A percentile compares a stretch with the other conserved stretches of the same genome.
Evolutionary conservation across 257 asterid species (phyloP).

Genomic region (Solanum boliviense): DNA sequence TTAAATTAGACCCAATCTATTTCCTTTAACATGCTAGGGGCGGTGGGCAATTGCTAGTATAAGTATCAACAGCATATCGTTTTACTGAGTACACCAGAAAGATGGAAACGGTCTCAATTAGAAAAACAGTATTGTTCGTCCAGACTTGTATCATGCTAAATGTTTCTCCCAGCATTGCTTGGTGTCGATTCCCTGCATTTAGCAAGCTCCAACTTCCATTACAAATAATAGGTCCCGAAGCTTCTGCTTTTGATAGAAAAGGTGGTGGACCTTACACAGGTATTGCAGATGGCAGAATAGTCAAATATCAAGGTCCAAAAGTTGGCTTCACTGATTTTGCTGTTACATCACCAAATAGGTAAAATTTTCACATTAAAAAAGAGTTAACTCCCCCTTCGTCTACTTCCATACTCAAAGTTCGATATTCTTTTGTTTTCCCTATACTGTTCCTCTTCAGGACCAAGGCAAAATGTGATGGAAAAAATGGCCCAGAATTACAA

Average conservation of each 20-base stretch:
- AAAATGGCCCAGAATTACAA: not conserved
- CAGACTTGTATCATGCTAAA: not conserved
- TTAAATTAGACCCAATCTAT: not conserved
- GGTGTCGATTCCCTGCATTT: not conserved
- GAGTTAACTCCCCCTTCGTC: not conserved
- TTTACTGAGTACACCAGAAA: not conserved
- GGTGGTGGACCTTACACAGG: conserved; percentile 32
- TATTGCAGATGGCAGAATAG: conserved; percentile 40
- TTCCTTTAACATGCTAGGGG: not conserved
- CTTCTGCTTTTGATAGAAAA: conserved; percentile 19
- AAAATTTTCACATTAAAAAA: not conserved
- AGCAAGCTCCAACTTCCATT: not conserved
- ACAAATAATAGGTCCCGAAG: conserved; percentile 22
- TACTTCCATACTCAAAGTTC: not conserved
- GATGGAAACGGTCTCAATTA: not conserved
- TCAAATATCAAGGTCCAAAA: conserved; percentile 14
- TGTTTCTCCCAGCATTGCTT: not conserved
- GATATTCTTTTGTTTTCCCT: not conserved
- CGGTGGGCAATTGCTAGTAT: not conserved
- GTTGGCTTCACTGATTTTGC: conserved; percentile 31
- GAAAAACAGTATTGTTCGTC: not conserved
- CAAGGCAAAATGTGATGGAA: conserved; percentile 31
- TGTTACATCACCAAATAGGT: conserved; percentile 34
- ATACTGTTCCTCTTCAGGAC: conserved; percentile 8
- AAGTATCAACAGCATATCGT: not conserved